These are phyloP conservation scores for Penicillium argentinense DNA, from an alignment of 495 filamentous ascomycete species.

Conservation along the genomic window DNA sequence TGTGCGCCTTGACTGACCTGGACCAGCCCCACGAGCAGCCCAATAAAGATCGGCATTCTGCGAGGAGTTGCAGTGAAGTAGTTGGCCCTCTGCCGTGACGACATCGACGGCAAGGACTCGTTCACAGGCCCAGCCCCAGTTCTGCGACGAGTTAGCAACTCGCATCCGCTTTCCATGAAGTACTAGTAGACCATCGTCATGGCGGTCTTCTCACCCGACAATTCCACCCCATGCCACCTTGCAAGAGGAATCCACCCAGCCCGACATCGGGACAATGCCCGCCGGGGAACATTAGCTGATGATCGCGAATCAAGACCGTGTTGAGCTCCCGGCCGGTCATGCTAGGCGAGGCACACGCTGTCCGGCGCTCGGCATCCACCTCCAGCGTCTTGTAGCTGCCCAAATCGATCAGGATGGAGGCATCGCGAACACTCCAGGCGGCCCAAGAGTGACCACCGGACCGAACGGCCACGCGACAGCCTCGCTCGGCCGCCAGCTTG, in stretches of 20 bases:
- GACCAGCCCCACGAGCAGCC: slow-evolving; percentile 52
- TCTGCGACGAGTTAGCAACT: slow-evolving; percentile 19
- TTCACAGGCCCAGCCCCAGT: slow-evolving; percentile 58
- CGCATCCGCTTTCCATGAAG: too few species aligned
- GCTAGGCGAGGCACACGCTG: slow-evolving; percentile 43
- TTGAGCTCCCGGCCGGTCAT: slow-evolving; percentile 47
- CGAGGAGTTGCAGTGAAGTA: slow-evolving; percentile 32
- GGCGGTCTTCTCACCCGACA: slow-evolving; percentile 39
- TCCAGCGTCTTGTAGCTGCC: slow-evolving; percentile 32
- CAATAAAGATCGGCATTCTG: slow-evolving; percentile 50
- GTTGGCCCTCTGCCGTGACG: slow-evolving; percentile 43
- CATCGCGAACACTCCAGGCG: slow-evolving; percentile 50
- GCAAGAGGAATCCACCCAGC: slow-evolving; percentile 53
- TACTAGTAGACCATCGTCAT: too few species aligned
- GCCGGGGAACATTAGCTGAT: slow-evolving; percentile 47
- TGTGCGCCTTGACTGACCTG: slow-evolving; percentile 28
- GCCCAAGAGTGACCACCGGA: slow-evolving; percentile 57
- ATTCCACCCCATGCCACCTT: slow-evolving; percentile 59
- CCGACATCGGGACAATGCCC: slow-evolving; percentile 59
- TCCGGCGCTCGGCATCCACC: slow-evolving; percentile 31
- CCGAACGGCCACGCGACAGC: slow-evolving; percentile 46
- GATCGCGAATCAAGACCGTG: slow-evolving; percentile 24
- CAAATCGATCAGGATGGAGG: slow-evolving; percentile 53
- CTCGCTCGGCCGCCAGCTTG: slow-evolving; percentile 36
- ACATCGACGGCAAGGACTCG: slow-evolving; percentile 47